These are phyloP conservation scores for Chamaecyparis obtusa DNA, from an alignment of 75 land plant species.

Conservation along the genomic window DNA sequence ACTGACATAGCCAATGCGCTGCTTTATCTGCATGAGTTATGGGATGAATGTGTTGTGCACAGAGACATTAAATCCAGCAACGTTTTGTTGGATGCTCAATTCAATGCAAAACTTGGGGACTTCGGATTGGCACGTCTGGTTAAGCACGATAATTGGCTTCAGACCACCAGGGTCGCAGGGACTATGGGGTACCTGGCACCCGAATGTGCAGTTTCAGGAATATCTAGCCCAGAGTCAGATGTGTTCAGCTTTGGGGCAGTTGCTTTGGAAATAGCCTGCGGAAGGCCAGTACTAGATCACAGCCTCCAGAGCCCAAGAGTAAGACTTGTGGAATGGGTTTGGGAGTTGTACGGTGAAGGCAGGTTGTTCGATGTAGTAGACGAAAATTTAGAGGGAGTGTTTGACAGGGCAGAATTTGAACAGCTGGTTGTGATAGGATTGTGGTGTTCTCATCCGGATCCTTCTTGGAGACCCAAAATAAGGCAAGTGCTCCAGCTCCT, in stretches of 20 bases:
- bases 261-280: too few relatives aligned
- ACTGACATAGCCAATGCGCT: slow-evolving; percentile 41
- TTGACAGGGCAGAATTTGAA: too few relatives aligned
- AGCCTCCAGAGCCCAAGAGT: too few relatives aligned
- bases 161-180: slow-evolving; percentile 27
- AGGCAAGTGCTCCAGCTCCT: too few relatives aligned
- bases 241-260: slow-evolving; percentile 36
- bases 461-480: too few relatives aligned
- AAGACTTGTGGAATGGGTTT: too few relatives aligned
- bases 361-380: too few relatives aligned
- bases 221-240: slow-evolving; percentile 33
- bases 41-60: slow-evolving; percentile 34
- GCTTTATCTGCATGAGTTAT: slow-evolving; percentile 47
- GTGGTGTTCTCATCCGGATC: too few relatives aligned
- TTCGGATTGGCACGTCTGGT: slow-evolving; percentile 47
- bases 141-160: slow-evolving; percentile 15
- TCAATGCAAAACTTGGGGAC: slow-evolving; percentile 50
- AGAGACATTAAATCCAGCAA: slow-evolving; percentile 56
- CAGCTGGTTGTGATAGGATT: too few relatives aligned
- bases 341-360: too few relatives aligned
- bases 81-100: slow-evolving; percentile 40
- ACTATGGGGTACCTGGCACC: slow-evolving; percentile 46
- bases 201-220: slow-evolving; percentile 21
- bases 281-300: too few relatives aligned
- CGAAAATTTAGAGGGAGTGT: too few relatives aligned